Evolutionary conservation across 495 filamentous ascomycete species (phyloP).

Genomic region (Penicillium paxilli): DNA sequence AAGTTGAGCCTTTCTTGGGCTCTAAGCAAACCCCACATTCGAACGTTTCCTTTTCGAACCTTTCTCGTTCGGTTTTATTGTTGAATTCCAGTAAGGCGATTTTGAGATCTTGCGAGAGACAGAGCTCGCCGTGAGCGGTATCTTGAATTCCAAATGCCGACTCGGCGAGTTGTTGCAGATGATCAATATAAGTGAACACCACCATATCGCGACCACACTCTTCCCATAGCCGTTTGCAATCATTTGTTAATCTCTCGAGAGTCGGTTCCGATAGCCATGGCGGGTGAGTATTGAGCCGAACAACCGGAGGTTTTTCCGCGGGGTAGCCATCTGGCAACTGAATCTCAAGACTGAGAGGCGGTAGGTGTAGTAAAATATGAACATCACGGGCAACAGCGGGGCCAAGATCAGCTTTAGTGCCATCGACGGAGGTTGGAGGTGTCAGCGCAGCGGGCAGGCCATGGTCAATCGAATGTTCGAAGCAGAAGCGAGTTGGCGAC

Average conservation of each 20-base stretch:
- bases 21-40: conserved; percentile 91
- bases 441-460: conserved; percentile 37
- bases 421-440: conserved; percentile 48
- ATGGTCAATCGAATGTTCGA: conserved; percentile 55
- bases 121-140: conserved; percentile 42
- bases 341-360: conserved; percentile 69
- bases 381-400: conserved; percentile 42
- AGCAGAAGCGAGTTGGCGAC: conserved; percentile 66
- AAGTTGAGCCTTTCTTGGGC: conserved; percentile 83
- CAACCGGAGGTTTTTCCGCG: conserved; percentile 58
- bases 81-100: conserved; percentile 78
- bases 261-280: conserved; percentile 67
- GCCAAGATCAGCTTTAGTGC: conserved; percentile 26
- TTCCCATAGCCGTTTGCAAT: conserved; percentile 72
- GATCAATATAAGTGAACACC: conserved; percentile 84
- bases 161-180: conserved; percentile 78
- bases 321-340: conserved; percentile 78
- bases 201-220: conserved; percentile 76
- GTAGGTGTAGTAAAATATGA: conserved; percentile 71
- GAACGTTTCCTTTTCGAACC: conserved; percentile 83
- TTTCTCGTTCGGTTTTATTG: conserved; percentile 64
- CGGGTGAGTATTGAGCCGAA: conserved; percentile 64
- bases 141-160: conserved; percentile 71
- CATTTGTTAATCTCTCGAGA: conserved; percentile 57
- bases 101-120: conserved; percentile 56